A percentile compares a stretch with the other conserved stretches of the same genome.
phyloP scores from a whole-genome alignment of 345 rosid species.

The Camelina laxa region DNA sequence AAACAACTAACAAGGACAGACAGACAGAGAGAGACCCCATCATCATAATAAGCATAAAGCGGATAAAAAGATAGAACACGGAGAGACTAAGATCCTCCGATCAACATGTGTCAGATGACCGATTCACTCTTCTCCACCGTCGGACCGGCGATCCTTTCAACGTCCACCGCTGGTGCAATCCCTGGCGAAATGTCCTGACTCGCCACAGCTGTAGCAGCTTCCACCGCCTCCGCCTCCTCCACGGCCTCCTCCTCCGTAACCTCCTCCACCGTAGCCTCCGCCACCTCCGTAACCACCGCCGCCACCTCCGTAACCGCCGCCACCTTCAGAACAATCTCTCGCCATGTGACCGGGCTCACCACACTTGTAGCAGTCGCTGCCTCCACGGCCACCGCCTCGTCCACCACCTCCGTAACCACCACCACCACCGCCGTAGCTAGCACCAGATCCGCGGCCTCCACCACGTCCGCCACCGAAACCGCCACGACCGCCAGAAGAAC shows the following conservation, averaged over 20 bases:
- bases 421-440: constrained; percentile 25
- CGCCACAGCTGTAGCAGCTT: constrained; percentile 42
- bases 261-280: constrained; percentile 18
- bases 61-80: constrained; percentile 16
- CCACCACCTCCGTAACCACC: constrained; percentile 27
- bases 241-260: constrained; percentile 37
- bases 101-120: constrained; percentile 2
- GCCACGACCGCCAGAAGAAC: constrained; percentile 42
- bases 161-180: constrained; percentile 76
- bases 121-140: constrained; percentile 7
- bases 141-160: neutral
- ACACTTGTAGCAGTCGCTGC: constrained; percentile 42
- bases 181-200: constrained; percentile 81
- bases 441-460: constrained; percentile 40
- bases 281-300: constrained; percentile 32
- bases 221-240: constrained; percentile 36
- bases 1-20: constrained; percentile 3
- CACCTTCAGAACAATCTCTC: constrained; percentile 39
- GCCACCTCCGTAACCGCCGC: constrained; percentile 24
- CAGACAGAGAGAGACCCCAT: neutral
- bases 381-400: constrained; percentile 43
- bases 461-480: constrained; percentile 43
- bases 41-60: neutral
- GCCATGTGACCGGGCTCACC: constrained; percentile 45
- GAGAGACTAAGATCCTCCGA: neutral